Evolutionary conservation across 1,284 basidiomycete genomes (phyloP).

Genomic region (Malassezia pachydermatis): DNA sequence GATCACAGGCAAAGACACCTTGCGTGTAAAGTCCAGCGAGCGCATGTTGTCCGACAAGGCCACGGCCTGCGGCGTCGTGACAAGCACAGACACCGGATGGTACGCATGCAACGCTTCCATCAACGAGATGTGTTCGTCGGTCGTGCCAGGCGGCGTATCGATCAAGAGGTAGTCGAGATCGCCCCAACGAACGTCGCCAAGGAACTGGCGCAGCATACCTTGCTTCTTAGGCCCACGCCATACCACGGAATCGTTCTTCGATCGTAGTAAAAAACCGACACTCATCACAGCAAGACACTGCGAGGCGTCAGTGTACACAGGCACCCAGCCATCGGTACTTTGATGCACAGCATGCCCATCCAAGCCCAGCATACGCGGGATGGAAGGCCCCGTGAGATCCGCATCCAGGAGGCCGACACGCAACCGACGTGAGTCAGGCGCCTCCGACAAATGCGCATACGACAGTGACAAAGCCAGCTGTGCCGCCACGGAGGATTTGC

Average conservation of each 20-base stretch:
- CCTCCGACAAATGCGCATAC: conserved; percentile 1
- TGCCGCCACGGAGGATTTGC: conserved; percentile 87
- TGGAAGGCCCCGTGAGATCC: conserved; percentile 90
- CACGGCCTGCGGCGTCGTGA: conserved; percentile 95
- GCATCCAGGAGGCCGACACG: conserved; percentile 81
- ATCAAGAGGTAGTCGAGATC: conserved; percentile 90
- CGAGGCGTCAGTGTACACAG: conserved; percentile 60
- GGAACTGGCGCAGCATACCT: conserved; percentile 96
- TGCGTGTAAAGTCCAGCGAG: conserved; percentile 83
- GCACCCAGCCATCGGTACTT: conserved; percentile 92
- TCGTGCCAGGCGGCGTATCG: conserved; percentile 92
- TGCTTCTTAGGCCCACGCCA: conserved; percentile 99
- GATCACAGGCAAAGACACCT: conserved; percentile 74
- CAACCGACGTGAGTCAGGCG: neutral
- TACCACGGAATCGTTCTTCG: conserved; percentile 81
- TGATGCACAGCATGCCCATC: conserved; percentile 66
- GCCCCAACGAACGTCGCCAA: conserved; percentile 93
- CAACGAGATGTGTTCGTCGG: conserved; percentile 92
- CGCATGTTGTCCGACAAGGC: conserved; percentile 90
- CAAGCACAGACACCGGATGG: conserved; percentile 68
- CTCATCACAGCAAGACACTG: conserved; percentile 79
- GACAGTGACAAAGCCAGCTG: conserved; percentile 74
- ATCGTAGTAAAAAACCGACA: conserved; percentile 85
- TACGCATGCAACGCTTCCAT: conserved; percentile 70
- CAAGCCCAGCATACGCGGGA: conserved; percentile 92